phyloP scores from a whole-genome alignment of 345 rosid genomes.

The Eucalyptus paniculata region DNA sequence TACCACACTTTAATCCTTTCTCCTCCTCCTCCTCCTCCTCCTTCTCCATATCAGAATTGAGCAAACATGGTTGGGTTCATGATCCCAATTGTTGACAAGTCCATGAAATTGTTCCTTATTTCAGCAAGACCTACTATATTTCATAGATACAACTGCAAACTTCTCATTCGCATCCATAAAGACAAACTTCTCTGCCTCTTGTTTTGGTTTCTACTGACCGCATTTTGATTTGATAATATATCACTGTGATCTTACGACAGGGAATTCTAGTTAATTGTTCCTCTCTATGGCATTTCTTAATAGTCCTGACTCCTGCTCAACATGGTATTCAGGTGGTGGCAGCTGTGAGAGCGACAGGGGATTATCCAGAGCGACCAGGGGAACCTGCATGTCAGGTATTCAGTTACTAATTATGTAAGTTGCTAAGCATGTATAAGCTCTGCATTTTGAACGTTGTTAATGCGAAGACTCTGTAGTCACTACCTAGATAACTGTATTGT shows the following conservation, averaged over 20 bases:
- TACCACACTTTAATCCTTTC: background rate
- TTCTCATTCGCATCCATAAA: background rate
- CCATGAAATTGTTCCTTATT: background rate
- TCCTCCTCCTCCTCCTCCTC: background rate
- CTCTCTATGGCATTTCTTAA: background rate
- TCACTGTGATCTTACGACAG: background rate
- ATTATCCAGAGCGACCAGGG: conserved; percentile 81
- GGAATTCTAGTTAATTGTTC: background rate
- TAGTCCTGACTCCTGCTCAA: background rate
- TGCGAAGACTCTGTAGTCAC: background rate
- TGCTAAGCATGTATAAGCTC: conserved; percentile 70
- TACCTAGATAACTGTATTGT: background rate
- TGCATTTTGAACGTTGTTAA: conserved; percentile 12
- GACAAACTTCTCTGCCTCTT: background rate
- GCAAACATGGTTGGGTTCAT: background rate
- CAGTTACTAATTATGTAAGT: conserved; percentile 1
- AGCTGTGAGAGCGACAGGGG: conserved; percentile 68
- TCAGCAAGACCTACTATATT: background rate
- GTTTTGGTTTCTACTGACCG: background rate
- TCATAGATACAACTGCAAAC: background rate
- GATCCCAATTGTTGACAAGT: background rate
- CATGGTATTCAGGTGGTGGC: conserved; percentile 42
- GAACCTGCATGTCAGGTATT: conserved; percentile 81
- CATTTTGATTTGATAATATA: background rate
- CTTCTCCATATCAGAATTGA: background rate